Base-by-base conservation (phyloP, 192 early-diverging fungal species). In the Podila epicladia region DNA sequence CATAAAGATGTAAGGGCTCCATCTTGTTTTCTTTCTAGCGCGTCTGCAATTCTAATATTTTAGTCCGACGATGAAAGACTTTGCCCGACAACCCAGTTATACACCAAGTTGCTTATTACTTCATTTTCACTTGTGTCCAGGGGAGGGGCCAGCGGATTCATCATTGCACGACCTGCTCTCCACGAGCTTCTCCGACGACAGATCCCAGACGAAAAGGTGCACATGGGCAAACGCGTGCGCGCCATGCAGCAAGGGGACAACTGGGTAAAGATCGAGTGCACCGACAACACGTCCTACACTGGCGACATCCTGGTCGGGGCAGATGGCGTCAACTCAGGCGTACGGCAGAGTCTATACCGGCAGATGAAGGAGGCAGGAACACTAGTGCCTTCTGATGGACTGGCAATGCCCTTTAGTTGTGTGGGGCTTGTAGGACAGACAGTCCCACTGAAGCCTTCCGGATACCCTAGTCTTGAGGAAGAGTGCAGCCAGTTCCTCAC, bases 351-450 rank as follows among this genome's bases (percentile, higher is more conserved):
- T 31, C 24, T 67, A 3, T 67, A 67, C 35, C 24, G 24, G 9
- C 29, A 51, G 51, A 19, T 67, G 19, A 55, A 67, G 32, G 51
- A 67, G 29, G 48, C 29, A n/a, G 65, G 65, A 0, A 67, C 50
- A 9, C n/a, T 67, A n/a, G 29, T 51, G 20, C 29, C 22, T 4
- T 26, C 50, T 0, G 65, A 67, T 67, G 24, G 29, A 3, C n/a
- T 35, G 45, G 49, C 65, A 5, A 29, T 51, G 19, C 19, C 9
- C 29, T 67, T 50, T 7, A 31, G 51, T 15, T 67, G 45, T 33
- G 65, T 50, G 29, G 32, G 33, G 9, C 29, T 67, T 5, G 51
- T 51, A 20, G 65, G 49, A 4, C 41, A 50, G 9, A 67, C 65
- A 15, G n/a, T 29, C 5, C 49, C 65, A 0, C 55, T 67, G 22